phyloP scores from a whole-genome alignment of 2,329 filamentous ascomycete genomes.

The Fusarium dimerum region DNA sequence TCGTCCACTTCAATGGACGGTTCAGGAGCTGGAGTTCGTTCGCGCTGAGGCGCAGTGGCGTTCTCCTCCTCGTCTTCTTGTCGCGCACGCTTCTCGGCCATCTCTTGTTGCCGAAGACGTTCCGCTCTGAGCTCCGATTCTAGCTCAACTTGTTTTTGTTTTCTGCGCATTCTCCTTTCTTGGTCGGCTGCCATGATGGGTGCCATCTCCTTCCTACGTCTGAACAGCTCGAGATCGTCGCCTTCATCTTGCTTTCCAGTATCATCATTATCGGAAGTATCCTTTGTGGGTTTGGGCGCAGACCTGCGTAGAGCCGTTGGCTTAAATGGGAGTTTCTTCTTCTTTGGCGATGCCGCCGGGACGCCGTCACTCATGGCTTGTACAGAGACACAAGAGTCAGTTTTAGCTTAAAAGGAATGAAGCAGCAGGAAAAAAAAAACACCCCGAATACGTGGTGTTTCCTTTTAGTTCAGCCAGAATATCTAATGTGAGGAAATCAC shows the following conservation, averaged over 20 bases:
- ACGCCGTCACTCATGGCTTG: conserved; percentile 35
- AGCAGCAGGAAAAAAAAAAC: not conserved
- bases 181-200: conserved; percentile 44
- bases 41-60: not conserved
- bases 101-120: conserved; percentile 13
- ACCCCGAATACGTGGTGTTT: not conserved
- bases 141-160: conserved; percentile 24
- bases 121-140: conserved; percentile 18
- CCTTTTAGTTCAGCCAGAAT: not conserved
- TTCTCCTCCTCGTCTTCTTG: conserved; percentile 18
- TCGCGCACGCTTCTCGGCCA: conserved; percentile 22
- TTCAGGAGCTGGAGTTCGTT: not conserved
- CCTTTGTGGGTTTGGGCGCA: conserved; percentile 26
- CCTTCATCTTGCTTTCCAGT: conserved; percentile 22
- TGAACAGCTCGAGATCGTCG: conserved; percentile 49
- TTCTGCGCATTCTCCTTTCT: conserved; percentile 32
- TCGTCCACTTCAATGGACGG: not conserved
- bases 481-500: not conserved
- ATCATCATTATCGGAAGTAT: not conserved
- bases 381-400: not conserved
- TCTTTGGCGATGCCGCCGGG: conserved; percentile 31
- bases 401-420: conserved; percentile 12
- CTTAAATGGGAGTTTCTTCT: conserved; percentile 51
- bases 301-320: conserved; percentile 44
- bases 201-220: conserved; percentile 52